Conservation (phyloP, 139 green algal genomes). For the Volvox africanus region DNA sequence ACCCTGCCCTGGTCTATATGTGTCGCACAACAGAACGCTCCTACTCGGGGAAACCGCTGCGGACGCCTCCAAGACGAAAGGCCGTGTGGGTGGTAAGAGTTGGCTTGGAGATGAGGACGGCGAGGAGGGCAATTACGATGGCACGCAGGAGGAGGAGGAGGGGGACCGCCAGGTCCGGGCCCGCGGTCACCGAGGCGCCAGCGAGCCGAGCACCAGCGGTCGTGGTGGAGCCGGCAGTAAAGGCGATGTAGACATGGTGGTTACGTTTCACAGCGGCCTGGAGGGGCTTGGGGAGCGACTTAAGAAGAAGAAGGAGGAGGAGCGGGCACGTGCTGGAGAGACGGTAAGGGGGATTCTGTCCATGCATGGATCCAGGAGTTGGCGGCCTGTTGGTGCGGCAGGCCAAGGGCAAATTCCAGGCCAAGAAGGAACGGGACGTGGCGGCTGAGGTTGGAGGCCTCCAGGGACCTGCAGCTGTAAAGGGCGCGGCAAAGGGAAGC, state of each 20-base stretch:
- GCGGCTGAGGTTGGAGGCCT: too few species aligned
- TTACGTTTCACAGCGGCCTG: conserved; percentile 82
- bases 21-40: conserved; percentile 45
- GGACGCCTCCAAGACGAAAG: conserved; percentile 26
- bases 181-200: not conserved
- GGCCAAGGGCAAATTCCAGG: too few species aligned
- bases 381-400: too few species aligned
- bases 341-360: conserved; percentile 79
- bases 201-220: conserved; percentile 42
- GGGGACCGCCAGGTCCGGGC: not conserved
- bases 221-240: not conserved
- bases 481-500: too few species aligned
- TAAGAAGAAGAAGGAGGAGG: conserved; percentile 75
- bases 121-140: conserved; percentile 39
- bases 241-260: conserved; percentile 78
- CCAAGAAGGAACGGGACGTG: too few species aligned
- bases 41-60: conserved; percentile 39
- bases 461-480: too few species aligned
- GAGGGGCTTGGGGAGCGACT: conserved; percentile 83
- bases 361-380: too few species aligned
- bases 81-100: conserved; percentile 66
- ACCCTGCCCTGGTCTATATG: not conserved
- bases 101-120: conserved; percentile 61
- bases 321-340: conserved; percentile 67
- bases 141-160: conserved; percentile 24